Percentiles rank a stretch among this genome's conserved stretches.
Evolutionary conservation across 805 yeast species (phyloP).

Genomic region (Yamadazyma tumulicola): DNA sequence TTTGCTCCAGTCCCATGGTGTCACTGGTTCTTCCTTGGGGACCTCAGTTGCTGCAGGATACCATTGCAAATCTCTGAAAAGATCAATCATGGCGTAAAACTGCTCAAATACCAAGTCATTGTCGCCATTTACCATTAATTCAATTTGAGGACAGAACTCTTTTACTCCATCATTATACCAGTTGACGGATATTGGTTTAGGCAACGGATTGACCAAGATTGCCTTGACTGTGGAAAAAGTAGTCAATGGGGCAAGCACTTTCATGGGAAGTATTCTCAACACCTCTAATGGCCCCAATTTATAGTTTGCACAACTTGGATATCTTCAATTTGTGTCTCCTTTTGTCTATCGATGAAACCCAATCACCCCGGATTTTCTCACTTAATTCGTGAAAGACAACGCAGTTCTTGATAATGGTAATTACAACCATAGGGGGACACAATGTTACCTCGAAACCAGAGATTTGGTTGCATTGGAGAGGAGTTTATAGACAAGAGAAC

Average conservation of each 20-base stretch:
- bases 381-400: too few species aligned
- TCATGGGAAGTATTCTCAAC: background rate
- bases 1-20: conserved; percentile 10
- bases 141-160: background rate
- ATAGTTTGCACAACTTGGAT: too few species aligned
- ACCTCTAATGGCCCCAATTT: too few species aligned
- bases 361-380: too few species aligned
- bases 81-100: conserved; percentile 4
- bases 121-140: background rate
- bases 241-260: background rate
- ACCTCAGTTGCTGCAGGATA: conserved; percentile 29
- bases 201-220: conserved; percentile 19
- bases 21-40: conserved; percentile 14
- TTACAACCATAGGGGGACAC: too few species aligned
- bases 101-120: conserved; percentile 3
- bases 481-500: too few species aligned
- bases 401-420: too few species aligned
- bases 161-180: conserved; percentile 10
- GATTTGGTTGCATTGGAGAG: too few species aligned
- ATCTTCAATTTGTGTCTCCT: too few species aligned
- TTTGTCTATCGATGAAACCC: too few species aligned
- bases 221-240: background rate
- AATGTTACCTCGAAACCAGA: too few species aligned
- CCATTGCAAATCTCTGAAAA: conserved; percentile 27
- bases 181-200: conserved; percentile 8